These are phyloP conservation scores for Agrocybe chaxingu DNA, from an alignment of 768 basidiomycete species.

Conservation along the genomic window DNA sequence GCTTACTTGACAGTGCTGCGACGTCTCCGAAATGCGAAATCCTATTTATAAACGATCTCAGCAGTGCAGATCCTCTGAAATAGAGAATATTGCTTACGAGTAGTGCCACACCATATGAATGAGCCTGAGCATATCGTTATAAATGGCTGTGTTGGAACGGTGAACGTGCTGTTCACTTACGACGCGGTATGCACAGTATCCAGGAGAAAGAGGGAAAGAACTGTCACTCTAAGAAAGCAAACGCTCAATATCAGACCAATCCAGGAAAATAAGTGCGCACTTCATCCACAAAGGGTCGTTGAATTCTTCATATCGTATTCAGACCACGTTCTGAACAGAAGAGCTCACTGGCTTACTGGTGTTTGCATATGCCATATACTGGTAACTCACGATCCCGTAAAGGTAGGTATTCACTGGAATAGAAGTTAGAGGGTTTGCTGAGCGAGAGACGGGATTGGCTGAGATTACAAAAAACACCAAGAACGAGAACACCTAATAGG, in stretches of 20 bases:
- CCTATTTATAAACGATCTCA: too few species aligned
- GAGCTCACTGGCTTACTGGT: background rate
- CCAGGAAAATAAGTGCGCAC: background rate
- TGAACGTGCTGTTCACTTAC: background rate
- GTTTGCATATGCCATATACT: background rate
- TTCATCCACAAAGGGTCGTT: background rate
- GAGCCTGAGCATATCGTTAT: background rate
- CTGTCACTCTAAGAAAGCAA: background rate
- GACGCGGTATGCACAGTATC: background rate
- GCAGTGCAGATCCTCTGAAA: too few species aligned
- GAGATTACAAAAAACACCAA: too few species aligned
- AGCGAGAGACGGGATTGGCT: too few species aligned
- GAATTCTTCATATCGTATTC: background rate
- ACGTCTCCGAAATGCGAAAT: background rate
- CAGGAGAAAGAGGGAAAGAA: background rate
- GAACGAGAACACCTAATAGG: too few species aligned
- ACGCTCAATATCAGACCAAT: too few species aligned
- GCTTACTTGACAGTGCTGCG: too few species aligned
- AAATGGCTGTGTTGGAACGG: background rate
- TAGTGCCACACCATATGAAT: background rate
- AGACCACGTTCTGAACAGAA: background rate
- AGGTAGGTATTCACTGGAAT: background rate
- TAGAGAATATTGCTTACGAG: too few species aligned
- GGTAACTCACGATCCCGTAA: background rate
- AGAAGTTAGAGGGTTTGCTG: too few species aligned